These are phyloP conservation scores for Pichia sp. DNA, from an alignment of 1,139 yeast genomes.

Conservation along the genomic window DNA sequence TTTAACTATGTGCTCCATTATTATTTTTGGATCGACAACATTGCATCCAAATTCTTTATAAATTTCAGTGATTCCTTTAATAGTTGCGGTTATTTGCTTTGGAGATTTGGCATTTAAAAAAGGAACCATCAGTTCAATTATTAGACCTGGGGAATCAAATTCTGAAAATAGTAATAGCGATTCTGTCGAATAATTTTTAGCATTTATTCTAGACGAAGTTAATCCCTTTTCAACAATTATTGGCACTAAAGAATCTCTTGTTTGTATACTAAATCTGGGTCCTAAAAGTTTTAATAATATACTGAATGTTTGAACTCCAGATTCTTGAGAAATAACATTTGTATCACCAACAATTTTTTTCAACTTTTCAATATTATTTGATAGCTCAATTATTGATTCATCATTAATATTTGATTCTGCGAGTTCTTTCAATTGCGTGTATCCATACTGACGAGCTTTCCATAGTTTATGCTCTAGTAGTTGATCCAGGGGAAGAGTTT, in stretches of 20 bases:
- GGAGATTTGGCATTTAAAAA: conserved; percentile 62
- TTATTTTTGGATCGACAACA: conserved; percentile 53
- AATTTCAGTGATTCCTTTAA: conserved; percentile 49
- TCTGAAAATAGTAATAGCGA: conserved; percentile 61
- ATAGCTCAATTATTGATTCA: conserved; percentile 47
- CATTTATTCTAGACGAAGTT: conserved; percentile 68
- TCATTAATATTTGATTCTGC: conserved; percentile 54
- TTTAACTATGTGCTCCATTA: conserved; percentile 57
- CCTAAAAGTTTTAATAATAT: conserved; percentile 62
- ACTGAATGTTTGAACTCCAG: conserved; percentile 55
- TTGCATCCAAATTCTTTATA: conserved; percentile 66
- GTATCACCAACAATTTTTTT: conserved; percentile 63
- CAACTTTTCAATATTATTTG: conserved; percentile 44
- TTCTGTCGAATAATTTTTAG: conserved; percentile 61
- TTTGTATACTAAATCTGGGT: conserved; percentile 32
- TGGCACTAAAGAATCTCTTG: conserved; percentile 44
- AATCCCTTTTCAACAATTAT: conserved; percentile 75
- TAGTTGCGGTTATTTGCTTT: conserved; percentile 68
- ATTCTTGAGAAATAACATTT: conserved; percentile 90
- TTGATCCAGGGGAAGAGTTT: conserved; percentile 59
- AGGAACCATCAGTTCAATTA: conserved; percentile 65
- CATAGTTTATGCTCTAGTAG: conserved; percentile 47
- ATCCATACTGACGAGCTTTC: conserved; percentile 84
- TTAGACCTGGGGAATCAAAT: conserved; percentile 55
- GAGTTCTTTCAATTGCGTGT: conserved; percentile 53